Conservation (phyloP, 164 flowering plant genomes). For the Brasenia schreberi region DNA sequence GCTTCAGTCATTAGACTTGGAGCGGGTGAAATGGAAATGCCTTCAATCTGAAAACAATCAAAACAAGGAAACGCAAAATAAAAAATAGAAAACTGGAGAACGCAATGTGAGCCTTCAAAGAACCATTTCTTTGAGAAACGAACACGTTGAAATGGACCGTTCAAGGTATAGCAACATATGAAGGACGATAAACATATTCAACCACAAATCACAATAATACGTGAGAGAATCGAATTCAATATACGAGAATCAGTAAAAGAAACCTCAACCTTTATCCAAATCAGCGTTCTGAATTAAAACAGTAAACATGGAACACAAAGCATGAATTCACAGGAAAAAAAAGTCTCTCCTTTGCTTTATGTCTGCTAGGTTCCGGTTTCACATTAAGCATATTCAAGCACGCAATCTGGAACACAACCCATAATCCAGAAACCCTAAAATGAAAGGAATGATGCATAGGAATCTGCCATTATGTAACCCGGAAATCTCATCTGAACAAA, state of each 20-base stretch:
- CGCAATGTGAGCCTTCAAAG: not conserved
- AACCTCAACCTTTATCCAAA: not conserved
- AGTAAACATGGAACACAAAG: not conserved
- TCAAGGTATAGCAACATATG: not conserved
- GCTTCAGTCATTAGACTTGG: not conserved
- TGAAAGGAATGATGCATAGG: not conserved
- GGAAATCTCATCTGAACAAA: not conserved
- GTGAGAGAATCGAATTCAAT: not conserved
- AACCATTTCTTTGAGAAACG: not conserved
- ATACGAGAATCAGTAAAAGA: not conserved
- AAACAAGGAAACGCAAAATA: not conserved
- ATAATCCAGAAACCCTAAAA: not conserved
- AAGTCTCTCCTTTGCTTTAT: not conserved
- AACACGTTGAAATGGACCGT: not conserved
- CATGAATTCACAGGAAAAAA: not conserved
- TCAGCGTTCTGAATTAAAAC: not conserved
- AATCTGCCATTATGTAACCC: not conserved
- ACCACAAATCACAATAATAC: not conserved
- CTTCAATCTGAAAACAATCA: not conserved
- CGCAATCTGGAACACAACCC: not conserved
- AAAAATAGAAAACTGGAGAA: not conserved
- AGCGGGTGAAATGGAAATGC: no score
- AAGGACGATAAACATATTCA: not conserved
- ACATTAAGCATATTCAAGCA: not conserved
- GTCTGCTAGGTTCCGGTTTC: not conserved